Base-by-base conservation (phyloP, 2,329 filamentous ascomycete genomes). In the Pseudocercospora vitis region DNA sequence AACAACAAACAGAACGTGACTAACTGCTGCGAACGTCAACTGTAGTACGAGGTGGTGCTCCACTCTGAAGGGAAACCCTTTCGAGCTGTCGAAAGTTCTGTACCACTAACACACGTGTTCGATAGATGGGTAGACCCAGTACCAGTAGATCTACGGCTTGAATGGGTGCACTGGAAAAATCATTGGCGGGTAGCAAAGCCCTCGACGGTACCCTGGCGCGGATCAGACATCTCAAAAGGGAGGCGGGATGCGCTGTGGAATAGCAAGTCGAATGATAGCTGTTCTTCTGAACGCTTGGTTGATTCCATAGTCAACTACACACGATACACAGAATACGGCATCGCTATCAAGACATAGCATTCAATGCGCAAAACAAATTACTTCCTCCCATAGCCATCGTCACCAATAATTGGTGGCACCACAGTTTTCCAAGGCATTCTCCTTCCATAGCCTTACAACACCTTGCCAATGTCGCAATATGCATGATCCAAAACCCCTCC, bases 351-450 rank as follows among this genome's bases (percentile, higher is more conserved):
- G 37, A 42, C 37, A 42, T 42, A 26, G 21, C 37, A 23, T 42
- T 42, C 37, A 42, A 42, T 42, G 37, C 14, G 8, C 37, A 42
- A 42, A 42, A n/a, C n/a, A 18, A 42, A 42, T 39, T 19, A 8
- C 21, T 42, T 21, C 37, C 24, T 24, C 19, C 19, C 24, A 3
- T 21, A 18, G 21, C 24, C 8, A n/a, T 14, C 37, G 18, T 8
- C 37, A 18, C 12, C 24, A 18, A 26, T 21, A 23, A 21, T n/a
- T 42, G 18, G 21, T 42, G 37, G 24, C 37, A 42, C 37, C 37
- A 11, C 37, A 24, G 4, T 42, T 42, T 42, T 42, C n/a, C n/a
- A n/a, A n/a, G n/a, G n/a, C n/a, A n/a, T n/a, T 21, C 37, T 19
- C 16, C 11, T 21, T 24, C 21, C 16, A 21, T 21, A 21, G 23